These are phyloP conservation scores for Suhomyces canberraensis DNA, from an alignment of 805 yeast species.

Conservation along the genomic window DNA sequence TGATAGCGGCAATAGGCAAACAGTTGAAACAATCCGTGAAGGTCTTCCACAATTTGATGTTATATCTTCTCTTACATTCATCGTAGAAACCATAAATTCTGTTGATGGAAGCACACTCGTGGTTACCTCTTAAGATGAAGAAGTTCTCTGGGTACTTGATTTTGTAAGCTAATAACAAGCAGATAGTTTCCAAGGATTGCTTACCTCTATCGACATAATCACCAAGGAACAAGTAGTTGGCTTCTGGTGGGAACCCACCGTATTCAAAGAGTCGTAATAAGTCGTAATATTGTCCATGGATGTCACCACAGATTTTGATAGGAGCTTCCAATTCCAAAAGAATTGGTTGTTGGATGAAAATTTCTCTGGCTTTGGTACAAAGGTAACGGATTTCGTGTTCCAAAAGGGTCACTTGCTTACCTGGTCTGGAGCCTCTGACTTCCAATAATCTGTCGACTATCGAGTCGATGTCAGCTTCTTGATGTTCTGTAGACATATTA, in stretches of 20 bases:
- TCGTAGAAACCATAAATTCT: conserved; percentile 98
- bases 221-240: conserved; percentile 91
- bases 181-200: conserved; percentile 94
- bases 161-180: conserved; percentile 90
- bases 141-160: conserved; percentile 98
- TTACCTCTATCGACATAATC: conserved; percentile 99
- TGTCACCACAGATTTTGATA: conserved; percentile 95
- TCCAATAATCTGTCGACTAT: conserved; percentile 94
- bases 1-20: conserved; percentile 96
- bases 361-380: conserved; percentile 97
- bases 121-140: conserved; percentile 95
- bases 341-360: conserved; percentile 96
- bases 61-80: conserved; percentile 97
- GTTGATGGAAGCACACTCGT: conserved; percentile 97
- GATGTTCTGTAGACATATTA: conserved; percentile 31
- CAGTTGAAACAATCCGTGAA: conserved; percentile 98
- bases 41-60: conserved; percentile 97
- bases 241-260: conserved; percentile 99
- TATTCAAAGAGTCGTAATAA: conserved; percentile 92
- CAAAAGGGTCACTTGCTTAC: conserved; percentile 89
- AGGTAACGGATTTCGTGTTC: conserved; percentile 93
- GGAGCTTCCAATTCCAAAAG: conserved; percentile 95
- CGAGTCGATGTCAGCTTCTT: conserved; percentile 93
- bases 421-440: conserved; percentile 98
- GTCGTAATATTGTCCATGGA: conserved; percentile 98